Percentiles rank a stretch among this genome's conserved stretches.
Evolutionary conservation across 2,329 filamentous ascomycete species (phyloP).

Genomic region (Colletotrichum sidae): DNA sequence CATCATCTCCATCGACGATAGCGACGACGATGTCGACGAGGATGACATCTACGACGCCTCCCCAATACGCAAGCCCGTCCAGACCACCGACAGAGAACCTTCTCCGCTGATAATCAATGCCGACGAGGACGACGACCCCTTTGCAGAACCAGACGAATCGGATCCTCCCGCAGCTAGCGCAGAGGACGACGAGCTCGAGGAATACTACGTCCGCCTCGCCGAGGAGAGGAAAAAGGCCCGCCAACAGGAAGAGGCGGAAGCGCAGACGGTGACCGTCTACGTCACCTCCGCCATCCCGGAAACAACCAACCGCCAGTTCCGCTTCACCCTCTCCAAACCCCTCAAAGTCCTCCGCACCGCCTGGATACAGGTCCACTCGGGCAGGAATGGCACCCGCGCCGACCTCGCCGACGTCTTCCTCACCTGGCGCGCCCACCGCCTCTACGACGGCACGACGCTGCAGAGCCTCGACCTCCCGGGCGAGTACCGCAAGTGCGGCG

Average conservation of each 20-base stretch:
- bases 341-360: conserved; percentile 74
- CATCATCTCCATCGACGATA: conserved; percentile 41
- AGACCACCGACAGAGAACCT: conserved; percentile 17
- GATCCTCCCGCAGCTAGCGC: too few relatives aligned
- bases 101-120: conserved; percentile 39
- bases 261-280: conserved; percentile 46
- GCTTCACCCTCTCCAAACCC: conserved; percentile 74
- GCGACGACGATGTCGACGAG: conserved; percentile 37
- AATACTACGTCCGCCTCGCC: conserved; percentile 57
- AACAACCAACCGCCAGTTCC: conserved; percentile 68
- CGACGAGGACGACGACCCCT: conserved; percentile 41
- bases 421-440: conserved; percentile 78
- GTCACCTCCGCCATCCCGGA: conserved; percentile 74
- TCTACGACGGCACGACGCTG: conserved; percentile 83
- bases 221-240: conserved; percentile 43
- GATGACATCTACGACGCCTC: conserved; percentile 35
- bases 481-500: conserved; percentile 55
- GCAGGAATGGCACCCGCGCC: conserved; percentile 49
- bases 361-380: conserved; percentile 75
- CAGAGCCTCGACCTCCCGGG: conserved; percentile 70
- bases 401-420: conserved; percentile 73
- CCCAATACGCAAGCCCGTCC: conserved; percentile 27
- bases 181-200: conserved; percentile 56
- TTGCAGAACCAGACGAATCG: conserved; percentile 9
- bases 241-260: conserved; percentile 19